phyloP scores from a whole-genome alignment of 2,329 filamentous ascomycete species.

The Podosphaera aphanis region DNA sequence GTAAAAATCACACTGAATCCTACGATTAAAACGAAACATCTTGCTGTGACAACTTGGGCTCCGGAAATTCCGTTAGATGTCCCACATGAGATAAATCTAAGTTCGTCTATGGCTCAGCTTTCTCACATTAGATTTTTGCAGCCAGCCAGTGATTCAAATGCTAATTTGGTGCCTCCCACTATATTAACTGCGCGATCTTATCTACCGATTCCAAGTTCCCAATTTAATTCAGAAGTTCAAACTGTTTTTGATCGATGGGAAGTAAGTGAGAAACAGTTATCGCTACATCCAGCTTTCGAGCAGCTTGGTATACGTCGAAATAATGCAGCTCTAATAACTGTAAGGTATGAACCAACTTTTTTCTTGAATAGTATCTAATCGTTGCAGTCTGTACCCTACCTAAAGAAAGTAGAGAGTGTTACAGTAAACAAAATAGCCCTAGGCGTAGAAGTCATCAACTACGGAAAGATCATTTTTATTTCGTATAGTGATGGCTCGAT shows the following conservation, averaged over 20 bases:
- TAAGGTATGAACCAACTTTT: slow-evolving; percentile 5
- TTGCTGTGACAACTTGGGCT: slow-evolving; percentile 32
- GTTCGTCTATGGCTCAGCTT: slow-evolving; percentile 33
- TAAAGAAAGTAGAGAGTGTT: slow-evolving; percentile 45
- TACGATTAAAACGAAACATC: slow-evolving; percentile 28
- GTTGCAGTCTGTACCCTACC: slow-evolving; percentile 19
- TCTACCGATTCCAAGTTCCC: slow-evolving; percentile 26
- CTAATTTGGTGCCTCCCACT: slow-evolving; percentile 23
- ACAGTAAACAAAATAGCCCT: slow-evolving; percentile 47
- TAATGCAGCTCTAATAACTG: slow-evolving; percentile 16
- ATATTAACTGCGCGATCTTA: slow-evolving; percentile 53
- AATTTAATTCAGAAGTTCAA: slow-evolving; percentile 39
- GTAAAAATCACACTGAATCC: slow-evolving; percentile 26
- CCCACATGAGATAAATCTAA: slow-evolving; percentile 21
- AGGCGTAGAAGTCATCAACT: slow-evolving; percentile 41
- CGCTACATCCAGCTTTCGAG: slow-evolving; percentile 53
- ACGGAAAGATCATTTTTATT: slow-evolving; percentile 48
- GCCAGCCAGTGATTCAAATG: slow-evolving; percentile 31
- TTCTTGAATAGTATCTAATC: not conserved
- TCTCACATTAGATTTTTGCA: slow-evolving; percentile 57
- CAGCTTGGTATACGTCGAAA: slow-evolving; percentile 45
- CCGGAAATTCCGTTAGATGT: slow-evolving; percentile 8
- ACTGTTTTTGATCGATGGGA: slow-evolving; percentile 73
- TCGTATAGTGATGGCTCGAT: slow-evolving; percentile 60
- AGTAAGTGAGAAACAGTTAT: slow-evolving; percentile 38